These are phyloP conservation scores for Suillus brevipes DNA, from an alignment of 768 basidiomycete species.

Conservation along the genomic window DNA sequence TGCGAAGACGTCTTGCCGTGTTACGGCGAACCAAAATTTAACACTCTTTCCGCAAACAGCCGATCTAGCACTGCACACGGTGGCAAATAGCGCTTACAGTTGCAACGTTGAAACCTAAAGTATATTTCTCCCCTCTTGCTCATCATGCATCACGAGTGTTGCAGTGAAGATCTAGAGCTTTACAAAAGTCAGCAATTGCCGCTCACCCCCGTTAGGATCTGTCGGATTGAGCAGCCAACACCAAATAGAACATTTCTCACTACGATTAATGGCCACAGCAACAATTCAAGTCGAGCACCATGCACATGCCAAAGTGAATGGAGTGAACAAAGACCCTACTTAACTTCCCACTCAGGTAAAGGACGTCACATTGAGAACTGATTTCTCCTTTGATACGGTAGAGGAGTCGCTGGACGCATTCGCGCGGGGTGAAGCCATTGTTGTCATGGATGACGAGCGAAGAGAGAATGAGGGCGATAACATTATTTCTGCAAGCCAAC, in stretches of 20 bases:
- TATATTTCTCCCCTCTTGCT: neutral
- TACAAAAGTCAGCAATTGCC: neutral
- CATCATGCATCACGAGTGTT: neutral
- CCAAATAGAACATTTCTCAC: neutral
- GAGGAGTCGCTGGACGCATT: slow-evolving; percentile 80
- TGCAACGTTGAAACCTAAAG: neutral
- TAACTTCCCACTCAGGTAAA: slow-evolving; percentile 27
- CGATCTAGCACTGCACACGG: neutral
- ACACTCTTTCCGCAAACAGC: slow-evolving; percentile 4
- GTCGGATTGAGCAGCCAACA: neutral
- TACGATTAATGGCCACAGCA: neutral
- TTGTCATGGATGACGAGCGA: slow-evolving; percentile 96
- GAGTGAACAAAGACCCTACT: neutral
- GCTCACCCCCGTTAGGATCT: neutral
- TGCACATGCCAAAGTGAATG: neutral
- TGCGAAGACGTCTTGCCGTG: neutral
- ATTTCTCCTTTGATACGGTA: slow-evolving; percentile 75
- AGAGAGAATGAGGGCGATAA: slow-evolving; percentile 98
- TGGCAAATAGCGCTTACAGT: neutral
- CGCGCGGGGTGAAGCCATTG: slow-evolving; percentile 81
- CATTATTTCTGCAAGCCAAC: slow-evolving; percentile 79
- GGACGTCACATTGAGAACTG: slow-evolving; percentile 23
- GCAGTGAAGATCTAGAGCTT: neutral
- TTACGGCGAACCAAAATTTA: slow-evolving; percentile 6
- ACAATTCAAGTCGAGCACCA: neutral